These are phyloP conservation scores for Leptographium lundbergii DNA, from an alignment of 2,329 filamentous ascomycete genomes.

Conservation along the genomic window DNA sequence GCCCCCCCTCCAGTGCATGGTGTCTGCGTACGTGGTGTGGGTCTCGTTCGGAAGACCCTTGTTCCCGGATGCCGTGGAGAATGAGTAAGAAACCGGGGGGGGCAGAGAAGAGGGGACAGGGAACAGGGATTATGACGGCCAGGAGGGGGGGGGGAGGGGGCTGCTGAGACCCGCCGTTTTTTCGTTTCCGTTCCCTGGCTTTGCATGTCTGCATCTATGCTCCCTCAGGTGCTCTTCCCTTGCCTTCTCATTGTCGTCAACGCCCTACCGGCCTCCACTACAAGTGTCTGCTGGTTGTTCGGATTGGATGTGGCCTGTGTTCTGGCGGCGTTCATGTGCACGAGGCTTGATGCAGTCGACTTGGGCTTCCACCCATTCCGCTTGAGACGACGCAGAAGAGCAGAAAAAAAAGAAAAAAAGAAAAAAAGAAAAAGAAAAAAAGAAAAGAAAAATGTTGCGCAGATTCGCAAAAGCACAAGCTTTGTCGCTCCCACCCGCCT, in stretches of 20 bases:
- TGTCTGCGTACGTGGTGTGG: background rate
- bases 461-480: background rate
- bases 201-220: background rate
- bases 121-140: background rate
- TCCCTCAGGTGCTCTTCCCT: no score
- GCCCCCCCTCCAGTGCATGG: background rate
- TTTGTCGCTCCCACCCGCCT: background rate
- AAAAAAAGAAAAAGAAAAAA: no score
- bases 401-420: no score
- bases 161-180: background rate
- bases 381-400: no score
- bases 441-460: background rate
- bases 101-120: background rate
- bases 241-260: no score
- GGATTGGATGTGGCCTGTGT: background rate
- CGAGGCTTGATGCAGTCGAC: constrained; percentile 1
- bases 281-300: no score
- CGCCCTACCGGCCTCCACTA: background rate
- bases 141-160: background rate
- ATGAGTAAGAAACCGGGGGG: background rate
- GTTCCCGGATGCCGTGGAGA: background rate
- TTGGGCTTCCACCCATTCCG: background rate
- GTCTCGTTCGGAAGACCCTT: background rate
- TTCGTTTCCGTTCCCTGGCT: background rate
- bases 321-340: background rate